A percentile compares a stretch with the other conserved stretches of the same genome.
These are phyloP conservation scores for Vavraia culicis DNA, from an alignment of 371 early-diverging fungal genomes.

Conservation along the genomic window DNA sequence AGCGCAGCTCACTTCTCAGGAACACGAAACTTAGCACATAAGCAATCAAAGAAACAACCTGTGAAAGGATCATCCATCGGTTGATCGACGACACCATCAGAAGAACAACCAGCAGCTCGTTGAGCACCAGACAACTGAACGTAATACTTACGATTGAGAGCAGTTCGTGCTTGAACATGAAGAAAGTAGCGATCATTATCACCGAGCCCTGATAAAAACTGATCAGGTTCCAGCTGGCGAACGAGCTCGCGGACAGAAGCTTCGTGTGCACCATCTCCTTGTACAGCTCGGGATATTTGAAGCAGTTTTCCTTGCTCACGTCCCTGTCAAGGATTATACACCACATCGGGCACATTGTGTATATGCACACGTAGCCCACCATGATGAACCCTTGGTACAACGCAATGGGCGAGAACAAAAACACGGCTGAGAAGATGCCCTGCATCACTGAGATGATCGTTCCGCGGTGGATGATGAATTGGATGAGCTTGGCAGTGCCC, in stretches of 20 bases:
- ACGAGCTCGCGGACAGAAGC: slow-evolving; percentile 63
- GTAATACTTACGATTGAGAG: slow-evolving; percentile 77
- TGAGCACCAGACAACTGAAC: slow-evolving; percentile 78
- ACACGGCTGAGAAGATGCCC: slow-evolving; percentile 84
- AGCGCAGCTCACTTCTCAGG: slow-evolving; percentile 21
- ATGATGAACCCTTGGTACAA: slow-evolving; percentile 62
- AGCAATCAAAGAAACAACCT: slow-evolving; percentile 23
- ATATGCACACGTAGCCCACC: slow-evolving; percentile 68
- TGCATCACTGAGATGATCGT: slow-evolving; percentile 86
- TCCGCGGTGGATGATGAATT: slow-evolving; percentile 96
- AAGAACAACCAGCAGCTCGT: slow-evolving; percentile 90
- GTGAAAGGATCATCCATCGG: slow-evolving; percentile 21
- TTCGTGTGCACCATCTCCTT: slow-evolving; percentile 76
- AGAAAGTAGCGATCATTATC: slow-evolving; percentile 73
- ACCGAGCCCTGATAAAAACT: slow-evolving; percentile 76
- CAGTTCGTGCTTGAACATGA: slow-evolving; percentile 76
- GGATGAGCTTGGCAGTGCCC: slow-evolving; percentile 72
- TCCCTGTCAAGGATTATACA: slow-evolving; percentile 73
- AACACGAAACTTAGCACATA: slow-evolving; percentile 31
- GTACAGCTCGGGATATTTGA: slow-evolving; percentile 84
- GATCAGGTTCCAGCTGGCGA: slow-evolving; percentile 74
- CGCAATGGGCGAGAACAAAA: slow-evolving; percentile 86
- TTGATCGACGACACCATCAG: slow-evolving; percentile 47
- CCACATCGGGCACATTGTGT: slow-evolving; percentile 86
- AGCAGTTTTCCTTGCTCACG: slow-evolving; percentile 62